phyloP scores from a whole-genome alignment of 306 rosid species.

The Neltuma alba region DNA sequence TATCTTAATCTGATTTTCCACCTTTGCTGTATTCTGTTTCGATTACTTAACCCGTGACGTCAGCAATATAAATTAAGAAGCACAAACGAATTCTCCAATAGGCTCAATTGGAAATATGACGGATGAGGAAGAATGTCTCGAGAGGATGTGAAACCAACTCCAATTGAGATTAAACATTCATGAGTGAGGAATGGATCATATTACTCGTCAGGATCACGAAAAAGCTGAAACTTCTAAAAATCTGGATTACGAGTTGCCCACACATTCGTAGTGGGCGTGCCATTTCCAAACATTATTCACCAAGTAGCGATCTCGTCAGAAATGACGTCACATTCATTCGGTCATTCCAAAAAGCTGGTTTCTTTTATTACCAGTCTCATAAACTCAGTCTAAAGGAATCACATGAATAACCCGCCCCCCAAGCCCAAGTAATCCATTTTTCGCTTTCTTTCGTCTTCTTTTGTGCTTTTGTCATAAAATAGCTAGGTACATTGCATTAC shows the following conservation, averaged over 20 bases:
- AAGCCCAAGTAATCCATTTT: neutral
- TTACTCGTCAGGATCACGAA: neutral
- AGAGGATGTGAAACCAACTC: neutral
- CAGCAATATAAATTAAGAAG: neutral
- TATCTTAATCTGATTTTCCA: neutral
- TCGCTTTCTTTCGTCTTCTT: neutral
- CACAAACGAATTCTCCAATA: neutral
- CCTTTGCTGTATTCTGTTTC: neutral
- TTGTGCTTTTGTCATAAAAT: neutral
- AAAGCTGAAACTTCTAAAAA: neutral
- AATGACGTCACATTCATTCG: neutral
- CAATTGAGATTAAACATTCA: neutral
- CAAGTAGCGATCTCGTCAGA: neutral
- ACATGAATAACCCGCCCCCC: neutral
- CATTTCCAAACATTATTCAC: neutral
- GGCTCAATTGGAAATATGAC: neutral
- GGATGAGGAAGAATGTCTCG: neutral
- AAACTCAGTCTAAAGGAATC: neutral
- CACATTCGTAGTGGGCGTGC: constrained; percentile 14
- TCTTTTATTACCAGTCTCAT: neutral
- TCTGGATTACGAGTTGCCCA: constrained; percentile 29
- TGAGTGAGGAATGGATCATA: neutral
- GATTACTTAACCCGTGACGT: neutral
- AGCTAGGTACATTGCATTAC: neutral
- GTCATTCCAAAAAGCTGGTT: neutral